Conservation (phyloP, 2,329 filamentous ascomycete species). For the Ophiocordyceps polyrhachis-furcata region DNA sequence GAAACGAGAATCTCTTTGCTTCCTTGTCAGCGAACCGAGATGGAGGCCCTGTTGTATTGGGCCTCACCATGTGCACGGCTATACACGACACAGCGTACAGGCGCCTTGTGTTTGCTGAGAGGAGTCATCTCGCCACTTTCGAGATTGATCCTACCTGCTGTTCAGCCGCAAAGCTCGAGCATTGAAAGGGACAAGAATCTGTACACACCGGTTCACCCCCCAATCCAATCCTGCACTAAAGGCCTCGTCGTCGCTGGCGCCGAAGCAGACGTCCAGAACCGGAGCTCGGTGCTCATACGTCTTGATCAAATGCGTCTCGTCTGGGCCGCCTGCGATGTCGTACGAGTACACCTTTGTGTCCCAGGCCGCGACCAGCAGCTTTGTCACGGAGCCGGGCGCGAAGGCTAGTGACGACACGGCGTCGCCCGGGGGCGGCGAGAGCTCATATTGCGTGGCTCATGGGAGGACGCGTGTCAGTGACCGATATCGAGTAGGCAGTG, state of each 20-base stretch:
- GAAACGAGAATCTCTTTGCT: slow-evolving; percentile 57
- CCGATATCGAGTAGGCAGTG: neutral
- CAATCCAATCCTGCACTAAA: slow-evolving; percentile 78
- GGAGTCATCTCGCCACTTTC: slow-evolving; percentile 52
- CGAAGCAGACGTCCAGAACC: slow-evolving; percentile 83
- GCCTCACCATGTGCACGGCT: slow-evolving; percentile 47
- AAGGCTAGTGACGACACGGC: slow-evolving; percentile 76
- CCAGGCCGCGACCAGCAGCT: slow-evolving; percentile 85
- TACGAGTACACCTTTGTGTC: slow-evolving; percentile 85
- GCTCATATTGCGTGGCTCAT: slow-evolving; percentile 57
- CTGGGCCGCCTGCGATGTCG: slow-evolving; percentile 44
- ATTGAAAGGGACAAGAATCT: neutral
- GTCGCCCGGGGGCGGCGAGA: slow-evolving; percentile 66
- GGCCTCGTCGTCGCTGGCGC: slow-evolving; percentile 61
- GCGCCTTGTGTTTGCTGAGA: slow-evolving; percentile 59
- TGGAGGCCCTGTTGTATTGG: neutral
- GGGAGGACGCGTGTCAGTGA: neutral
- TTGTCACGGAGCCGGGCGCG: slow-evolving; percentile 54
- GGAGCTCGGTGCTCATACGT: slow-evolving; percentile 70
- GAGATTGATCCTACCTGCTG: slow-evolving; percentile 39
- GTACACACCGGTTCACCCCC: slow-evolving; percentile 52
- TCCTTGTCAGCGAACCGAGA: neutral
- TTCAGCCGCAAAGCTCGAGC: neutral
- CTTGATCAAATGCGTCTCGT: slow-evolving; percentile 38
- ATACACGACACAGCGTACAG: slow-evolving; percentile 73